phyloP scores from a whole-genome alignment of 2,329 filamentous ascomycete species.

The Fusarium albosuccineum region DNA sequence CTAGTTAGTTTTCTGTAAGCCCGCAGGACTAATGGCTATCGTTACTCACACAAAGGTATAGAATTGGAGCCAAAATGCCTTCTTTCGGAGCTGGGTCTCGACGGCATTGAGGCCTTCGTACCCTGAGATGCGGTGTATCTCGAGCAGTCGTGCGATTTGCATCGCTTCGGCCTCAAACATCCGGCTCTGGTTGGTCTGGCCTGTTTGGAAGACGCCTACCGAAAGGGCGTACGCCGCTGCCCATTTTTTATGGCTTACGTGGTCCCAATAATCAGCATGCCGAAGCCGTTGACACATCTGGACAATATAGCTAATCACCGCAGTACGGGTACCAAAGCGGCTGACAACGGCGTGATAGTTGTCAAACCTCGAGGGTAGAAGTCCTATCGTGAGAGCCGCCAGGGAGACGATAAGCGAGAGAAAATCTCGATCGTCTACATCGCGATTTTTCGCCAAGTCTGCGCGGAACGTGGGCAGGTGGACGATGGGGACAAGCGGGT shows the following conservation, averaged over 20 bases:
- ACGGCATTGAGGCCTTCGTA: conserved; percentile 50
- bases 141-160: conserved; percentile 51
- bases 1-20: background rate
- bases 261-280: conserved; percentile 43
- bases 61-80: conserved; percentile 54
- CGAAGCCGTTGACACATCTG: conserved; percentile 42
- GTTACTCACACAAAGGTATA: conserved; percentile 45
- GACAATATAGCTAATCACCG: conserved; percentile 45
- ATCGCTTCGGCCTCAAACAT: conserved; percentile 54
- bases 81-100: conserved; percentile 53
- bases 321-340: conserved; percentile 42
- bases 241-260: conserved; percentile 52
- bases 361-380: conserved; percentile 45
- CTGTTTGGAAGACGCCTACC: conserved; percentile 51
- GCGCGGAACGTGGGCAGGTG: conserved; percentile 44
- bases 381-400: conserved; percentile 41
- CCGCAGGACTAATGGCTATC: too few species aligned
- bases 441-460: conserved; percentile 37
- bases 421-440: conserved; percentile 44
- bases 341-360: conserved; percentile 39
- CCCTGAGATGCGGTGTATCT: conserved; percentile 48
- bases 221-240: conserved; percentile 50
- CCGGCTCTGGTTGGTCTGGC: conserved; percentile 51
- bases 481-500: conserved; percentile 44
- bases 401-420: conserved; percentile 44